Base-by-base conservation (phyloP, 768 basidiomycete genomes). In the Holtermannia corniformis region DNA sequence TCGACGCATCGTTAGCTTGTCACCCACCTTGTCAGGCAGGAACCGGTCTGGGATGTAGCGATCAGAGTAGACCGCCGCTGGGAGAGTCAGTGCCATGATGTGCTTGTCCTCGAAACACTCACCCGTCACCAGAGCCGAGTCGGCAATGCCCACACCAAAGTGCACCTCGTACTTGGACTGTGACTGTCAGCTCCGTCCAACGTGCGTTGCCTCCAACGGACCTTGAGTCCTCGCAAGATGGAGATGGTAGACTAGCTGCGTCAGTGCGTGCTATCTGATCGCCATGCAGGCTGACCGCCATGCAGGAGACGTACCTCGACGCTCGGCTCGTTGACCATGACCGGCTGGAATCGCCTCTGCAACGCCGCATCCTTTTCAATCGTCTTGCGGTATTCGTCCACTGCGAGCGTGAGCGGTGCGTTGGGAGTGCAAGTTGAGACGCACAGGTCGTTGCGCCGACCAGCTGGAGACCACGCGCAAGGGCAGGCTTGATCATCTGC, bases 301-400 rank as follows among this genome's bases (percentile, higher is more conserved):
- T 20, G 11, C 37, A 43, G 21, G 87, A 86, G 0, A 87, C 87
- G 0, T 83, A 81, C 49, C 32, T 85, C 82, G 10, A 92, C 85
- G 0, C 85, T 83, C 0, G 90, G 90, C 63, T 93, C 90, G 32
- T 90, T 86, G 49, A 93, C 88, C 40, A 78, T 77, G 4, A 95
- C 84, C 0, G 90, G 87, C 63, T 92, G 89, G 75, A 95, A 93
- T 1, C 89, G 83, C 14, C 88, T 80, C 62, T 91, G 89, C 1
- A 93, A 81, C 0, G 90, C 90, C 0, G 88, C 85, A 52, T 92
- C 90, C 72, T 91, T 92, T 44, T 81, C 85, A 32, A 95, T 95
- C 0, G 85, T 87, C 72, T 92, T 89, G 24, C 86, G 78, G 62
- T 91, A 91, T 68, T 92, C 88, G 58, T 91, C 87, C 41, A 86